Base-by-base conservation (phyloP, 108 stramenopile genomes). In the Skeletonema marinoi region DNA sequence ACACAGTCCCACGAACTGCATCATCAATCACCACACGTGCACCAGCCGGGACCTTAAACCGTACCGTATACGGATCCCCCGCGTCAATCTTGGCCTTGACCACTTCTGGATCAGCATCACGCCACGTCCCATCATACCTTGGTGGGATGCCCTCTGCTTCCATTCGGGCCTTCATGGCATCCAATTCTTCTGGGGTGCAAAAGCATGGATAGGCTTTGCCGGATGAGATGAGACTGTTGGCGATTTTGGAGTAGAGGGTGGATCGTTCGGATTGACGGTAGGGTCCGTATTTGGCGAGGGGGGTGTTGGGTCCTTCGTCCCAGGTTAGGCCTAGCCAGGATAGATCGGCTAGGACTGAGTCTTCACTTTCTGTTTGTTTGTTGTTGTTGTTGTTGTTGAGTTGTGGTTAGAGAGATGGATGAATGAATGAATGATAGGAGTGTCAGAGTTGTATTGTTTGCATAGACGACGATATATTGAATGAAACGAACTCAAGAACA, bases 191-290 rank as follows among this genome's bases (percentile, higher is more conserved):
- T 14, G 93, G 73, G 13, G 98, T 91, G 75, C 96, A 97, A 69
- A 98, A 98, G 84, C 98, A 98, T 31, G 93, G 89, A 81, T 98
- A 98, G 17, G 97, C 98, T 66, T 93, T 91, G 19, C 89, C 91
- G 46, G 87, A 78, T 38, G 85, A 72, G 65, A 93, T 75, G 16
- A 96, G 85, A 54, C 79, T 80, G 0, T 85, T 69, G 31, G 93
- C 93, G 13, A 90, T 77, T 54, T 85, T 83, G 12, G 80, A 32
- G 84, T 96, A 96, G 64, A 93, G 80, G 30, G 87, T 82, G n/a
- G 69, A 66, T 19, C 95, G 92, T 83, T 96, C 93, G 11, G 93
- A 94, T 76, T 93, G 92, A 60, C 95, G 89, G 80, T 92, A 93
- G 30, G 95, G 95, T 2, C 92, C 92, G 65, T 85, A 92, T 59